These are phyloP conservation scores for Corymbia citriodora DNA, from an alignment of 441 rosid genomes.

Conservation along the genomic window DNA sequence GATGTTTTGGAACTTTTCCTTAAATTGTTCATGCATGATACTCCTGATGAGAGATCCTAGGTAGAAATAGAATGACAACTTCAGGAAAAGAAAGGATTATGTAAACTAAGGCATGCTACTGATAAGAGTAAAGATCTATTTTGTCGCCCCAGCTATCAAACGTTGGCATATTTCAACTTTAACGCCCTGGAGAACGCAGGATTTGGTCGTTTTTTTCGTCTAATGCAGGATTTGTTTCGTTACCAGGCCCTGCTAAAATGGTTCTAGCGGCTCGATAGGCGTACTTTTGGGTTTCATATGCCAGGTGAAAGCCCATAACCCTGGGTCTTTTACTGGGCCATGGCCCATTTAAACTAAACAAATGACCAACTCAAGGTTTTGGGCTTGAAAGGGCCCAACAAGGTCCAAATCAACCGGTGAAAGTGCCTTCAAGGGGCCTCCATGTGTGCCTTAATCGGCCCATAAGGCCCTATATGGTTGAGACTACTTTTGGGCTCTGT, in stretches of 20 bases:
- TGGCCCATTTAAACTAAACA: background rate
- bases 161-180: background rate
- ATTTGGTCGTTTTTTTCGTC: background rate
- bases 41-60: background rate
- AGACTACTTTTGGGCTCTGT: background rate
- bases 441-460: background rate
- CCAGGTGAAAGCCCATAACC: rapidly evolving
- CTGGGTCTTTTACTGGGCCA: background rate
- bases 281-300: rapidly evolving
- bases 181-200: background rate
- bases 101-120: background rate
- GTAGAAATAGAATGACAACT: background rate
- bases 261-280: background rate
- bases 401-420: background rate
- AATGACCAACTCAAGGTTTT: rapidly evolving
- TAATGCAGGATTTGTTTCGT: background rate
- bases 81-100: background rate
- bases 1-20: background rate
- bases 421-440: background rate
- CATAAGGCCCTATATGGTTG: rapidly evolving
- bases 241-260: background rate
- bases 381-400: rapidly evolving
- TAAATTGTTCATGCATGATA: background rate
- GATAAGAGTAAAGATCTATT: background rate
- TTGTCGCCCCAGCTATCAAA: no score